Conservation (phyloP, 73 alveolate species). For the Tetrahymena borealis region DNA sequence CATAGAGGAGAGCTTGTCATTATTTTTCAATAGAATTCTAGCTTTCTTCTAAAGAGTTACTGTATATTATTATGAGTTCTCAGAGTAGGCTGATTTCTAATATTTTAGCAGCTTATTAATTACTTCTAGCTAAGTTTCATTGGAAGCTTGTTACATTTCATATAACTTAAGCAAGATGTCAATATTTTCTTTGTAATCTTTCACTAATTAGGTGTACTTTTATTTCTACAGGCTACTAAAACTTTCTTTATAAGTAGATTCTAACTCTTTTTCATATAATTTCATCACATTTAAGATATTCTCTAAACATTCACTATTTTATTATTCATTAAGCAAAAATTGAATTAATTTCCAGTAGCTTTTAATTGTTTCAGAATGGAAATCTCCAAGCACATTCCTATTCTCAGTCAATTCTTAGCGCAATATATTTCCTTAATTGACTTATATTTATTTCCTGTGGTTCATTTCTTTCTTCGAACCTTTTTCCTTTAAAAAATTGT, state of each 20-base stretch:
- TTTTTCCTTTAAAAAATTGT: too few relatives aligned
- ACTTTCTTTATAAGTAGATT: neutral
- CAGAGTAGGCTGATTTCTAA: neutral
- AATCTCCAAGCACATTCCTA: neutral
- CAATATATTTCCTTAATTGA: neutral
- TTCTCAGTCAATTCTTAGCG: neutral
- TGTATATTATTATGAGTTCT: neutral
- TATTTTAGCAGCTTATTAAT: neutral
- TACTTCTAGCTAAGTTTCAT: neutral
- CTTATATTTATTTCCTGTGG: too few relatives aligned
- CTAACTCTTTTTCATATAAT: neutral
- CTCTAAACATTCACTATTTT: neutral
- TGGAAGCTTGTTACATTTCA: neutral
- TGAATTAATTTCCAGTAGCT: neutral
- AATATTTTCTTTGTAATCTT: neutral
- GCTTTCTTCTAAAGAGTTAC: neutral
- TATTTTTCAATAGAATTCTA: neutral
- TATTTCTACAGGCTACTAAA: neutral
- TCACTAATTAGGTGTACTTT: neutral
- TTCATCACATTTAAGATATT: neutral
- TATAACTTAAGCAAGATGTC: neutral
- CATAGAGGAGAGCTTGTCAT: neutral
- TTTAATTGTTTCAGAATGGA: neutral
- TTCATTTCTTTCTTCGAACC: too few relatives aligned
- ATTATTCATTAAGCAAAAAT: neutral